phyloP scores from a whole-genome alignment of 257 asterid species.

The Forsythia suspensa region DNA sequence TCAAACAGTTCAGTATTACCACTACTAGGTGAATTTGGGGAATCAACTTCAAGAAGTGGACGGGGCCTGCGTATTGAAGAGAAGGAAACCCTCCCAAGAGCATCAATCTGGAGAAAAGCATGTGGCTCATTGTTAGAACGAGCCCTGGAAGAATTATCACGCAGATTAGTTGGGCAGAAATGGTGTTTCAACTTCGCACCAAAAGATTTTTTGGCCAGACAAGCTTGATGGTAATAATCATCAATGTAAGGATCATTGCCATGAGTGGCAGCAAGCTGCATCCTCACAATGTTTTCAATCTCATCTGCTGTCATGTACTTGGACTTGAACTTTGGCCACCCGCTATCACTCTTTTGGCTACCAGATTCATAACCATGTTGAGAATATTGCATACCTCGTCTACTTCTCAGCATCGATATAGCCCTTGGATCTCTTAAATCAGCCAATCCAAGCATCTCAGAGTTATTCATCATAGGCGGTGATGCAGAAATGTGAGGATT shows the following conservation, averaged over 20 bases:
- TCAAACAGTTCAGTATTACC: conserved; percentile 48
- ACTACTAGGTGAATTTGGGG: conserved; percentile 51
- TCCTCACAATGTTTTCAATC: conserved; percentile 76
- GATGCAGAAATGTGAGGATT: conserved; percentile 58
- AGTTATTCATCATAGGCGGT: conserved; percentile 60
- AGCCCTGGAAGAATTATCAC: conserved; percentile 60
- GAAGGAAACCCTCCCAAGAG: conserved; percentile 88
- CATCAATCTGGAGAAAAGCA: conserved; percentile 91
- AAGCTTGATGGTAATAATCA: conserved; percentile 93
- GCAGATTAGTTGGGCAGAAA: conserved; percentile 74
- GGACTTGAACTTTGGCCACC: conserved; percentile 75
- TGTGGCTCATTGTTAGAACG: conserved; percentile 78
- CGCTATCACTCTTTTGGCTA: conserved; percentile 45
- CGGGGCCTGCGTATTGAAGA: conserved; percentile 95
- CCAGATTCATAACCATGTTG: conserved; percentile 50
- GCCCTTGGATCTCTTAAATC: conserved; percentile 80
- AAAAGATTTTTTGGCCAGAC: conserved; percentile 71
- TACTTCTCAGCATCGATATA: conserved; percentile 52
- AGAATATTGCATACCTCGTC: conserved; percentile 57
- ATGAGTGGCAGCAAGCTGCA: conserved; percentile 90
- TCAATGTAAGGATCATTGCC: conserved; percentile 91
- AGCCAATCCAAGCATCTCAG: conserved; percentile 59
- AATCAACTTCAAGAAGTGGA: conserved; percentile 89
- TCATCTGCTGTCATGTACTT: conserved; percentile 86
- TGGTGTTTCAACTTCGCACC: conserved; percentile 78